A percentile compares a stretch with the other conserved stretches of the same genome.
These are phyloP conservation scores for Colletotrichum costaricense DNA, from an alignment of 2,329 filamentous ascomycete genomes.

Conservation along the genomic window DNA sequence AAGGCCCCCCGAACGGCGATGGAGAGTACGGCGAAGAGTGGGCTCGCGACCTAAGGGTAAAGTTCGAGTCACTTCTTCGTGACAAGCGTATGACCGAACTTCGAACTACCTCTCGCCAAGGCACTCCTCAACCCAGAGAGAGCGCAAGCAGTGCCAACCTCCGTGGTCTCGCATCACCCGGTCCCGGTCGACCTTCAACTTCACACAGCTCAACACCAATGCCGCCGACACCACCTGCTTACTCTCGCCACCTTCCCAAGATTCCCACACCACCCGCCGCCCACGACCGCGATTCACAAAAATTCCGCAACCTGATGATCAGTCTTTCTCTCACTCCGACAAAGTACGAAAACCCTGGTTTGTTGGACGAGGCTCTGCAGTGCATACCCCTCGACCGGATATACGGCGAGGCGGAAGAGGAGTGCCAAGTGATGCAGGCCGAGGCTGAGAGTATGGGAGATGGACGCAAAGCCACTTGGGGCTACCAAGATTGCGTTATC, in stretches of 20 bases:
- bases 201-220: conserved; percentile 48
- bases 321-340: conserved; percentile 88
- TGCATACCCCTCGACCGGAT: conserved; percentile 90
- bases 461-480: conserved; percentile 87
- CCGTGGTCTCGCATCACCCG: conserved; percentile 50
- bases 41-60: conserved; percentile 82
- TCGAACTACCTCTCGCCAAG: conserved; percentile 62
- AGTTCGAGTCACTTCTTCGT: conserved; percentile 88
- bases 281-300: conserved; percentile 74
- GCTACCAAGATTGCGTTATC: conserved; percentile 97
- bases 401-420: conserved; percentile 94
- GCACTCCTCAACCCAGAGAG: conserved; percentile 65
- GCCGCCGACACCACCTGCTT: conserved; percentile 56
- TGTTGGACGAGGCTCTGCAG: conserved; percentile 90
- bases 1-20: conserved; percentile 42
- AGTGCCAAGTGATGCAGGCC: conserved; percentile 86
- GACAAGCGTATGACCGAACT: conserved; percentile 90
- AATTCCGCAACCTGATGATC: conserved; percentile 84
- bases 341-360: conserved; percentile 95
- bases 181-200: conserved; percentile 58
- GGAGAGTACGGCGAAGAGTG: conserved; percentile 74
- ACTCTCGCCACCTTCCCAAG: conserved; percentile 63
- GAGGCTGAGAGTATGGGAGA: conserved; percentile 89
- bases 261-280: conserved; percentile 78
- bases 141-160: conserved; percentile 62